Conservation (phyloP, 192 early-diverging fungal genomes). For the Backusella westeae region DNA sequence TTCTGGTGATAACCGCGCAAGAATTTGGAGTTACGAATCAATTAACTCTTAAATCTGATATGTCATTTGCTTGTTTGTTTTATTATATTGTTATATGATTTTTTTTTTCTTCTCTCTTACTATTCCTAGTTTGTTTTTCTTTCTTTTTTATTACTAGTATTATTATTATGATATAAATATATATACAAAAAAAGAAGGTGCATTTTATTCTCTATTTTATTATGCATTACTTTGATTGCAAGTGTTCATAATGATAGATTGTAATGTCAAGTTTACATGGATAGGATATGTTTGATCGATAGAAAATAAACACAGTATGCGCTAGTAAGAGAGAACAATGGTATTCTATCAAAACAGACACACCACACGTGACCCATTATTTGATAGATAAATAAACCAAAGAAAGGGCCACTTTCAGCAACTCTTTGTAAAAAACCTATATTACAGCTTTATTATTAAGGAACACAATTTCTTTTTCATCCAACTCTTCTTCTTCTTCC, state of each 20-base stretch:
- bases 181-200: background rate
- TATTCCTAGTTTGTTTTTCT: background rate
- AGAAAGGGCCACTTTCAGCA: too few species aligned
- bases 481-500: background rate
- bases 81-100: background rate
- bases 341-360: too few species aligned
- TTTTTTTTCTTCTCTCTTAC: background rate
- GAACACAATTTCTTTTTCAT: background rate
- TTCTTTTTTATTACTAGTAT: background rate
- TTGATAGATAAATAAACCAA: too few species aligned
- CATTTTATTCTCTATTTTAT: background rate
- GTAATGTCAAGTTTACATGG: too few species aligned
- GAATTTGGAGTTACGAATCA: constrained; percentile 85
- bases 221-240: too few species aligned
- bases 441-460: background rate
- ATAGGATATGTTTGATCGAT: too few species aligned
- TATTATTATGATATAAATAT: too few species aligned
- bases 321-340: too few species aligned
- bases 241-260: too few species aligned
- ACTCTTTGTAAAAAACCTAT: too few species aligned
- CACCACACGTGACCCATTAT: too few species aligned
- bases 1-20: constrained; percentile 87
- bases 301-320: too few species aligned
- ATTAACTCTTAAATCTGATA: background rate
- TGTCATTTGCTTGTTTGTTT: background rate